phyloP scores from a whole-genome alignment of 2,329 filamentous ascomycete genomes.

The Rutstroemia sp. region DNA sequence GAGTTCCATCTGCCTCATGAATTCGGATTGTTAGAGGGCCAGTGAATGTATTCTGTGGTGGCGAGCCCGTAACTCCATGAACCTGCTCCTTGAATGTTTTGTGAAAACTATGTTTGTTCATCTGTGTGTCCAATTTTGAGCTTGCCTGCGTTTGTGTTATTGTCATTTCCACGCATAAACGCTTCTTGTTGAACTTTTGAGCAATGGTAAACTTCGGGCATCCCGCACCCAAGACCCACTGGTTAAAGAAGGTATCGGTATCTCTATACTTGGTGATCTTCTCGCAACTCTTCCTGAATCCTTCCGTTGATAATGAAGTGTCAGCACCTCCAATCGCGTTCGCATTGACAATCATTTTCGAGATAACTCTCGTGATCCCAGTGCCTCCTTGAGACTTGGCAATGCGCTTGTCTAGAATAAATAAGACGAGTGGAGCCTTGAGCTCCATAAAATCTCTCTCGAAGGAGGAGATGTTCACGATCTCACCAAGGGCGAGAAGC shows the following conservation, averaged over 20 bases:
- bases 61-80: conserved; percentile 59
- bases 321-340: conserved; percentile 72
- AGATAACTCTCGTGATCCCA: conserved; percentile 74
- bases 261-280: conserved; percentile 74
- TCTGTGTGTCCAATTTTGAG: conserved; percentile 39
- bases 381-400: conserved; percentile 81
- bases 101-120: conserved; percentile 72
- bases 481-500: conserved; percentile 69
- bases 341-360: conserved; percentile 76
- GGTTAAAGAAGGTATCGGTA: conserved; percentile 83
- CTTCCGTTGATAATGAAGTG: conserved; percentile 60
- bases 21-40: conserved; percentile 97
- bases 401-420: conserved; percentile 85
- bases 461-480: conserved; percentile 73
- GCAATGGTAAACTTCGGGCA: conserved; percentile 82
- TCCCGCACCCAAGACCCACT: conserved; percentile 85
- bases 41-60: conserved; percentile 74
- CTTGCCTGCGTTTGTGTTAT: conserved; percentile 65
- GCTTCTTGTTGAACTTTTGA: conserved; percentile 96
- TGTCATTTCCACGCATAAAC: conserved; percentile 85
- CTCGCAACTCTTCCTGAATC: conserved; percentile 79
- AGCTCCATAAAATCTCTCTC: conserved; percentile 84
- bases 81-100: conserved; percentile 76
- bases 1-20: conserved; percentile 95
- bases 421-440: conserved; percentile 85